A percentile compares a stretch with the other conserved stretches of the same genome.
Evolutionary conservation across 441 rosid species (phyloP).

Genomic region (Erodium trifolium): DNA sequence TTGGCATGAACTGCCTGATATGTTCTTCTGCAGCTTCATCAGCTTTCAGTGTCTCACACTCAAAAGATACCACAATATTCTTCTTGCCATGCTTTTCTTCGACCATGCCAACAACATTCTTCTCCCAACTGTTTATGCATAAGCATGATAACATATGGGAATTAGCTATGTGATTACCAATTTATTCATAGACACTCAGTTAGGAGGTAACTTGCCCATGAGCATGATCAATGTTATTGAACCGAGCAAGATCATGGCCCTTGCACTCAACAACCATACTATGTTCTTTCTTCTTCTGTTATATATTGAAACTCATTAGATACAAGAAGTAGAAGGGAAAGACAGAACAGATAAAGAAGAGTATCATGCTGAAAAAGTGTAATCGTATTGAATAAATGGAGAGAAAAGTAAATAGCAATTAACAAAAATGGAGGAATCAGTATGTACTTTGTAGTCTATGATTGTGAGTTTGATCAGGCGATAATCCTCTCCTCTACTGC

Average conservation of each 20-base stretch:
- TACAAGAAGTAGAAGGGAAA: not conserved
- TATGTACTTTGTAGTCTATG: conserved; percentile 55
- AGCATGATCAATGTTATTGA: conserved; percentile 63
- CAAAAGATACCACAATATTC: conserved; percentile 58
- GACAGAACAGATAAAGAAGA: not conserved
- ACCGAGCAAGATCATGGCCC: conserved; percentile 93
- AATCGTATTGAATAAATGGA: not conserved
- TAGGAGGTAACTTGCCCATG: conserved; percentile 53
- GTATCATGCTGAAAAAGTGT: no score
- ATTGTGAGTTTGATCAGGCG: conserved; percentile 76
- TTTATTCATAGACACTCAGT: not conserved
- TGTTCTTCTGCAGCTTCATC: conserved; percentile 88
- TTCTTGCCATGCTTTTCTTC: conserved; percentile 56
- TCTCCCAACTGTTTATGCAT: conserved; percentile 57
- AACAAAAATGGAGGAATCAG: not conserved
- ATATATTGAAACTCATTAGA: conserved; percentile 16
- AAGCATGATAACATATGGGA: no score
- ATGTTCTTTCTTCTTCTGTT: conserved; percentile 63
- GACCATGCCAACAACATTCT: conserved; percentile 63
- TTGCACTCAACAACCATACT: conserved; percentile 73
- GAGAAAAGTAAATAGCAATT: not conserved
- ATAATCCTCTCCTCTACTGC: conserved; percentile 92
- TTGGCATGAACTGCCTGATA: conserved; percentile 75
- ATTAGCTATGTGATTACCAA: no score
- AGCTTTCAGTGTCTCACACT: conserved; percentile 85